These are phyloP conservation scores for Rhizoclosmatium globosum DNA, from an alignment of 192 early-diverging fungal genomes.

Conservation along the genomic window DNA sequence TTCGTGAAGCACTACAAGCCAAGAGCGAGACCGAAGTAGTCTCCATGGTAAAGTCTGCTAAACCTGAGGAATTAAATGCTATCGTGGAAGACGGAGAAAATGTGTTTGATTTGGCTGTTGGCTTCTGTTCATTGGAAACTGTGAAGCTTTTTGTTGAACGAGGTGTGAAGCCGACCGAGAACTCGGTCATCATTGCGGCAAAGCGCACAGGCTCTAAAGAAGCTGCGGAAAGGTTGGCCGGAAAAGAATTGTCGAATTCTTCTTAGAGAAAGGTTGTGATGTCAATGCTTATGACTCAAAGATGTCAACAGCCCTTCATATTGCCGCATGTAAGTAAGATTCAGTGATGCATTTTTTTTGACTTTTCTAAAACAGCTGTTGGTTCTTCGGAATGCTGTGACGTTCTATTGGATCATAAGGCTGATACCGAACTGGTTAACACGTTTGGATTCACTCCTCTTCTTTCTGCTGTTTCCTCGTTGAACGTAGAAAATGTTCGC, in stretches of 20 bases:
- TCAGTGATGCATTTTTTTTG: neutral
- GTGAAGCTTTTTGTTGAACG: neutral
- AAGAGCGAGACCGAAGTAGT: neutral
- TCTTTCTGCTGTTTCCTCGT: slow-evolving; percentile 6
- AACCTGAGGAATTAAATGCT: neutral
- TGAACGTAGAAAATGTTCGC: slow-evolving; percentile 9
- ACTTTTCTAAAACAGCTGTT: neutral
- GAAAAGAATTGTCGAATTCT: slow-evolving; percentile 3
- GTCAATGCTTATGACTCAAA: slow-evolving; percentile 11
- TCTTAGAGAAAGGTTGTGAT: slow-evolving; percentile 3
- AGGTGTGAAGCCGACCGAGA: neutral
- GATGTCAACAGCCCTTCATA: slow-evolving; percentile 1
- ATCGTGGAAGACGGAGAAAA: too few species aligned
- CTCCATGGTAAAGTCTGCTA: neutral
- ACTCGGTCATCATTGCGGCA: neutral
- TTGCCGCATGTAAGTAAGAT: slow-evolving; percentile 25
- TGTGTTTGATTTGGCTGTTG: slow-evolving; percentile 2
- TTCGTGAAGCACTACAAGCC: slow-evolving; percentile 6
- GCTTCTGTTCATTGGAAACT: neutral
- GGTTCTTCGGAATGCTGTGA: neutral
- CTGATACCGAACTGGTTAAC: slow-evolving; percentile 4
- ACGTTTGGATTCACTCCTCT: slow-evolving; percentile 14
- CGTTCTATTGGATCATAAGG: slow-evolving; percentile 6
- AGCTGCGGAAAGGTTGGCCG: neutral
- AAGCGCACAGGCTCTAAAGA: neutral